phyloP scores from a whole-genome alignment of 345 rosid species.

The Geranium rotundifolium region DNA sequence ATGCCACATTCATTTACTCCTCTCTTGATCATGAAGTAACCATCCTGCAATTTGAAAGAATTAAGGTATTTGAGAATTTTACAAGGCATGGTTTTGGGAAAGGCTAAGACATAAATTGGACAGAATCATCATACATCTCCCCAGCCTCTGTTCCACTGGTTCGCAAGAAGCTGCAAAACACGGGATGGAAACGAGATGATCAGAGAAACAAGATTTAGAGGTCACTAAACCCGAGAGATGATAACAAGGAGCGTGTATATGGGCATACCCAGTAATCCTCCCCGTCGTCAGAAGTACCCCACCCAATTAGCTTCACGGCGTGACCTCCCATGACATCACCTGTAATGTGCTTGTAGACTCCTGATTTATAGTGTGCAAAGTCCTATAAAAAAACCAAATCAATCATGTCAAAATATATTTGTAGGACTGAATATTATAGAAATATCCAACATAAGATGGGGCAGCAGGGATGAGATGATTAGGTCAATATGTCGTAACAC shows the following conservation, averaged over 20 bases:
- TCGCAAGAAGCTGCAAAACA: slow-evolving; percentile 70
- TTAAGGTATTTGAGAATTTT: neutral
- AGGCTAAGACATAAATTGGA: slow-evolving; percentile 3
- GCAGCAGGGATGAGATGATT: too few species aligned
- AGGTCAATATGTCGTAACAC: too few species aligned
- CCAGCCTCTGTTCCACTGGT: slow-evolving; percentile 91
- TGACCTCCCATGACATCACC: slow-evolving; percentile 79
- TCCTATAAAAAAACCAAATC: slow-evolving; percentile 33
- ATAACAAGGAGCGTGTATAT: neutral
- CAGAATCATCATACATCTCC: slow-evolving; percentile 70
- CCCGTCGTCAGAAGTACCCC: slow-evolving; percentile 85
- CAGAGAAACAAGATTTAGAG: neutral
- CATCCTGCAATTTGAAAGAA: slow-evolving; percentile 42
- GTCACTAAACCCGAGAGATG: neutral
- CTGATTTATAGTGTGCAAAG: slow-evolving; percentile 91
- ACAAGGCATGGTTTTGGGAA: neutral
- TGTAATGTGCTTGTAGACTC: slow-evolving; percentile 75
- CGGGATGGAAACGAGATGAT: slow-evolving; percentile 4
- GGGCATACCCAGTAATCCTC: slow-evolving; percentile 83
- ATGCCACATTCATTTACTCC: slow-evolving; percentile 87
- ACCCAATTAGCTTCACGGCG: slow-evolving; percentile 91
- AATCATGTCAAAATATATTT: neutral
- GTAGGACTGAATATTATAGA: too few species aligned
- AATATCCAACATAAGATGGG: too few species aligned
- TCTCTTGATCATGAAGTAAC: slow-evolving; percentile 80